phyloP scores from a whole-genome alignment of 2,329 filamentous ascomycete genomes.

The Volutella citrinella region DNA sequence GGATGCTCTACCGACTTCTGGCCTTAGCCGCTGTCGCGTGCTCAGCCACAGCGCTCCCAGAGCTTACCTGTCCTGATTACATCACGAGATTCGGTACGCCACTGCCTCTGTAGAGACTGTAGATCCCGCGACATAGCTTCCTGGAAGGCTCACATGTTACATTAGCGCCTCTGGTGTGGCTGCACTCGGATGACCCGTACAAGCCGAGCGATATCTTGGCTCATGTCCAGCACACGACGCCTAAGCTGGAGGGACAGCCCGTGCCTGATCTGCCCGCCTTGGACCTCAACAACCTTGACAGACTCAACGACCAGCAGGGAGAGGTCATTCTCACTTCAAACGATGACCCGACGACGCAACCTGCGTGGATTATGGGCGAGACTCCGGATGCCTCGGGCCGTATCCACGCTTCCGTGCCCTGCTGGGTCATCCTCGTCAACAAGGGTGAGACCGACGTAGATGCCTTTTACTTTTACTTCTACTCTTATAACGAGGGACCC shows the following conservation, averaged over 20 bases:
- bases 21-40: no score
- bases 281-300: constrained; percentile 27
- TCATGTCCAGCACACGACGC: constrained; percentile 28
- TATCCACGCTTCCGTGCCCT: constrained; percentile 25
- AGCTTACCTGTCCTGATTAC: constrained; percentile 25
- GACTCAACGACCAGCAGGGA: constrained; percentile 20
- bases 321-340: constrained; percentile 22
- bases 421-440: constrained; percentile 29
- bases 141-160: constrained; percentile 3
- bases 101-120: background rate
- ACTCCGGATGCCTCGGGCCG: constrained; percentile 17
- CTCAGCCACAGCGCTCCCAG: constrained; percentile 8
- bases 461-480: constrained; percentile 35
- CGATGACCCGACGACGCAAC: constrained; percentile 25
- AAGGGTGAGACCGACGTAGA: constrained; percentile 24
- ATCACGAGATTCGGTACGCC: constrained; percentile 28
- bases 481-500: constrained; percentile 30
- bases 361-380: constrained; percentile 27
- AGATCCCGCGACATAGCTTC: background rate
- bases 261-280: constrained; percentile 18
- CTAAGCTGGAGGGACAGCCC: constrained; percentile 15
- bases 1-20: no score
- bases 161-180: constrained; percentile 31
- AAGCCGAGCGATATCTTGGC: constrained; percentile 28
- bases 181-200: constrained; percentile 30